phyloP scores from a whole-genome alignment of 1,139 yeast species.

The Sugiyamaella novakii region DNA sequence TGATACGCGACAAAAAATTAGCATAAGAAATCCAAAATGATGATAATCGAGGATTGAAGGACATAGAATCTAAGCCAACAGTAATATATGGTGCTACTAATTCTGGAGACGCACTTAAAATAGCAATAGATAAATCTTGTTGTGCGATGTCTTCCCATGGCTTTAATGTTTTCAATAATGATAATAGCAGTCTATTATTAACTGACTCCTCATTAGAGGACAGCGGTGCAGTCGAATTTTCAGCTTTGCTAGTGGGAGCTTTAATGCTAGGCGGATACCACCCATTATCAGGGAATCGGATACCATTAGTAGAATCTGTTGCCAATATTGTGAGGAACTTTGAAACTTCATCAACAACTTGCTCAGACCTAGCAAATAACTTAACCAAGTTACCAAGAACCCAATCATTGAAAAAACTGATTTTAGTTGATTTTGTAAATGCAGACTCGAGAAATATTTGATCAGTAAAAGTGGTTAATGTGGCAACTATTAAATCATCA shows the following conservation, averaged over 20 bases:
- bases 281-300: conserved; percentile 62
- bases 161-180: conserved; percentile 64
- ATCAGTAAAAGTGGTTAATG: conserved; percentile 53
- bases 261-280: conserved; percentile 47
- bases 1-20: conserved; percentile 58
- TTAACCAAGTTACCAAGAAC: conserved; percentile 61
- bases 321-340: conserved; percentile 55
- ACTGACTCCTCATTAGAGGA: conserved; percentile 21
- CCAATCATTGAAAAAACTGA: conserved; percentile 78
- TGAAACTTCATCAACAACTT: conserved; percentile 44
- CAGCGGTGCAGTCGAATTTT: neutral
- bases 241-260: conserved; percentile 51
- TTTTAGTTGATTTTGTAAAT: conserved; percentile 69
- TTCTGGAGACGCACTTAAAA: conserved; percentile 63
- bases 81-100: conserved; percentile 71
- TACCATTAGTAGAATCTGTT: conserved; percentile 59
- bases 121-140: conserved; percentile 54
- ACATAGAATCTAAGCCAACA: conserved; percentile 43
- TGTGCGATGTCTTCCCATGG: conserved; percentile 80
- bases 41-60: conserved; percentile 69
- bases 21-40: conserved; percentile 84
- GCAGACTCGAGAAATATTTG: conserved; percentile 60
- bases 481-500: conserved; percentile 47
- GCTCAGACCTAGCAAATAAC: conserved; percentile 49
- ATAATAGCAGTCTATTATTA: conserved; percentile 63